Base-by-base conservation (phyloP, 2,329 filamentous ascomycete genomes). In the Stachybotrys chartarum region DNA sequence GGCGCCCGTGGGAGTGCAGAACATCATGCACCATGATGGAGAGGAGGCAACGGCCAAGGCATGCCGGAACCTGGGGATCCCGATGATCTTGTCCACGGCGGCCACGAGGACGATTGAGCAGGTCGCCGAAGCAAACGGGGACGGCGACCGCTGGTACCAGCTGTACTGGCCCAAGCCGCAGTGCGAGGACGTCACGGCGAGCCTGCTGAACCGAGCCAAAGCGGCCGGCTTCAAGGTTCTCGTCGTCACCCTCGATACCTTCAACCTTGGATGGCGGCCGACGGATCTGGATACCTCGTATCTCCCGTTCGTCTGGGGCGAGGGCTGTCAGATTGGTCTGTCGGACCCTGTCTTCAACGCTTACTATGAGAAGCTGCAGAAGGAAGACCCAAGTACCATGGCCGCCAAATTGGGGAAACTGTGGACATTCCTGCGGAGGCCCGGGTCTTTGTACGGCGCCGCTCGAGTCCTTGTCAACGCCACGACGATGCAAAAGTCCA, bases 221-320 rank as follows among this genome's bases (percentile, higher is more conserved):
- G 74, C 70, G 0, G 78, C 74, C 35, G 87, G 86, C 1, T 91
- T 78, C 69, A 78, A 76, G 39, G 85, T 84, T 1, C 75, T 91
- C 0, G 81, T 91, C 7, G 84, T 91, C 1, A 91, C 88, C 0
- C 74, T 90, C 0, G 88, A 91, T 67, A 90, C 86, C 0, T 88
- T 83, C 69, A 78, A 78, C 12, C 75, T 91, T 42, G 80, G 79
- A 1, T 91, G 87, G 86, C 76, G 88, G 44, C 87, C 86, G 0
- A 76, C 74, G 0, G 87, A 90, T 63, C 76, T 90, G 5, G 86
- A 89, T 59, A 76, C 78, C 14, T 81, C 75, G 3, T 87, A 82
- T 61, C 63, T 83, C 0, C 81, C 85, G 0, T 87, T 88, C 59
- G 70, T 84, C 31, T 76, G 72, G 45, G 81, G 81, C 0, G 67